These are phyloP conservation scores for Trichophyton verrucosum DNA, from an alignment of 2,329 filamentous ascomycete species.

Conservation along the genomic window DNA sequence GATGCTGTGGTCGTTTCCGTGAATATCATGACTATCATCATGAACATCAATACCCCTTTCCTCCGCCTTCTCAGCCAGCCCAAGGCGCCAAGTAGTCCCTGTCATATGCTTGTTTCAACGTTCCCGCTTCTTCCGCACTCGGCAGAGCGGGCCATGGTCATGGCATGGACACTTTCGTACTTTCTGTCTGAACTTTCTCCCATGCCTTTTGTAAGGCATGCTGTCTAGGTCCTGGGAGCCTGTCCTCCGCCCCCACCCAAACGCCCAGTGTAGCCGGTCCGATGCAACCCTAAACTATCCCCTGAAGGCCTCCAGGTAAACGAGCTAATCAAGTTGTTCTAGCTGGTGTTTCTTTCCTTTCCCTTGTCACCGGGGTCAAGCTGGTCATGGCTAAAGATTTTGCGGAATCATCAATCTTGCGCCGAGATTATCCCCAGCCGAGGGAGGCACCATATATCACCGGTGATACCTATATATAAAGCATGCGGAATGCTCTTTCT, in stretches of 20 bases:
- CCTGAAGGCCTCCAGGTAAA: not conserved
- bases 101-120: conserved; percentile 4
- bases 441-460: not conserved
- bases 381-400: not conserved
- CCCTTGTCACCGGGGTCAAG: not conserved
- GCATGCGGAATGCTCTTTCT: not conserved
- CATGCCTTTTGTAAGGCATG: not conserved
- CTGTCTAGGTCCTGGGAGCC: not conserved
- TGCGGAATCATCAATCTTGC: not conserved
- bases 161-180: not conserved
- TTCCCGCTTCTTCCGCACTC: not conserved
- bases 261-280: not conserved
- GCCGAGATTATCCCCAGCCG: not conserved
- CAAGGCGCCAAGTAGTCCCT: not conserved
- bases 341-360: not conserved
- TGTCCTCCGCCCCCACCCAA: not conserved
- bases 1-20: not conserved
- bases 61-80: not conserved
- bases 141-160: not conserved
- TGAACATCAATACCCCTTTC: not conserved
- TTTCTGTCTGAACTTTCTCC: not conserved
- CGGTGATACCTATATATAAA: not conserved
- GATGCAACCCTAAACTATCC: not conserved
- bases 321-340: no score
- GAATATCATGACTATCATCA: not conserved